These are phyloP conservation scores for Cercospora brassicicola DNA, from an alignment of 2,329 filamentous ascomycete genomes.

Conservation along the genomic window DNA sequence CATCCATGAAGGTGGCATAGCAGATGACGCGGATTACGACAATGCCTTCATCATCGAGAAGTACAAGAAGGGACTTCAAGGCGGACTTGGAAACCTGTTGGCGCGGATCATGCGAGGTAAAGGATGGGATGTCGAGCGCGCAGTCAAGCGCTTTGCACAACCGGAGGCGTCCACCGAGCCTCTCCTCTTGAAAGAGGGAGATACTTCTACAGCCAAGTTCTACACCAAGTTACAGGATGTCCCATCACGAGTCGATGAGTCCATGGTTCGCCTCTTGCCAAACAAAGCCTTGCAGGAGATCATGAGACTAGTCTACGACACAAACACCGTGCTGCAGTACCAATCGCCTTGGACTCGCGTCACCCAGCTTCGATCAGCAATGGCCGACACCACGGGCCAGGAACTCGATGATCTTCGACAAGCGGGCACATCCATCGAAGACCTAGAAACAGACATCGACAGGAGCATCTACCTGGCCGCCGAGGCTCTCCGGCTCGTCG, in stretches of 20 bases:
- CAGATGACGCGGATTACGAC: slow-evolving; percentile 78
- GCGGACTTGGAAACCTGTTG: slow-evolving; percentile 76
- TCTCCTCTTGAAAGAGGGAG: not conserved
- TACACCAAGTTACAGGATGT: slow-evolving; percentile 33
- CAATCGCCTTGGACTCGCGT: slow-evolving; percentile 67
- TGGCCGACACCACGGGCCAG: slow-evolving; percentile 37
- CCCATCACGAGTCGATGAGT: slow-evolving; percentile 46
- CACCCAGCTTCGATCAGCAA: slow-evolving; percentile 36
- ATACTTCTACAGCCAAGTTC: slow-evolving; percentile 3
- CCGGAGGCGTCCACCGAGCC: slow-evolving; percentile 11
- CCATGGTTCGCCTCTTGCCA: slow-evolving; percentile 66
- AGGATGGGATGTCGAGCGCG: slow-evolving; percentile 58
- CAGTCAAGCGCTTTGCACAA: slow-evolving; percentile 35
- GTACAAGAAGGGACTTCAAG: slow-evolving; percentile 78
- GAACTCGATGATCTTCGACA: slow-evolving; percentile 24
- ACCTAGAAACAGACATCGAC: slow-evolving; percentile 49
- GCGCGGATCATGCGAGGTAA: slow-evolving; percentile 60
- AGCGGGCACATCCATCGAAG: slow-evolving; percentile 30
- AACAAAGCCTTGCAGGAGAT: slow-evolving; percentile 65
- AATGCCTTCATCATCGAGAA: slow-evolving; percentile 72
- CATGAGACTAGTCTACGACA: slow-evolving; percentile 62
- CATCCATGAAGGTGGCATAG: slow-evolving; percentile 73
- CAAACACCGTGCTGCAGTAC: slow-evolving; percentile 66
- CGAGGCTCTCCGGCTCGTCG: slow-evolving; percentile 75
- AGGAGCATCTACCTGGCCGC: slow-evolving; percentile 67